Evolutionary conservation across 768 basidiomycete genomes (phyloP).

Genomic region (Russula dissimulans): DNA sequence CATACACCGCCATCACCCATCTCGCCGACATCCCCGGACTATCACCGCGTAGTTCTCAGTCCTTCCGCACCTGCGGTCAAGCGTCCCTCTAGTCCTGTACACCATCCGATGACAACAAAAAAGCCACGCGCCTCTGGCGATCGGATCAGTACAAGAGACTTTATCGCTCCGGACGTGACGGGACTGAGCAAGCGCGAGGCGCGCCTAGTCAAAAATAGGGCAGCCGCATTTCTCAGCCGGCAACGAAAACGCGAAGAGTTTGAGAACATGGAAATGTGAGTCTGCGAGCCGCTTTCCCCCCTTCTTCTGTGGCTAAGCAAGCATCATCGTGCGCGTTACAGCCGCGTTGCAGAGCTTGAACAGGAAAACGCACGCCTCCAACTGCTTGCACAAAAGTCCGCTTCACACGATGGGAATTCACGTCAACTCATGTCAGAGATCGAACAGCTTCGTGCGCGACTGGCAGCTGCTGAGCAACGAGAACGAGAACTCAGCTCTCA

Average conservation of each 20-base stretch:
- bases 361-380: constrained; percentile 73
- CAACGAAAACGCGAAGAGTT: constrained; percentile 91
- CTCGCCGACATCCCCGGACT: constrained; percentile 24
- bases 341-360: constrained; percentile 77
- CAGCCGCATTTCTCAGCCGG: constrained; percentile 84
- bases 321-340: constrained; percentile 24
- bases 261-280: constrained; percentile 83
- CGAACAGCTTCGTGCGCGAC: constrained; percentile 55
- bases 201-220: constrained; percentile 84
- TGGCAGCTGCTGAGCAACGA: constrained; percentile 55
- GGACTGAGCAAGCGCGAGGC: constrained; percentile 88
- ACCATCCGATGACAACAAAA: constrained; percentile 28
- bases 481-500: constrained; percentile 58
- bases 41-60: constrained; percentile 13
- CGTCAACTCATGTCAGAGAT: constrained; percentile 46
- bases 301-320: constrained; percentile 4
- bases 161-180: constrained; percentile 79
- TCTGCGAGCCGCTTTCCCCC: constrained; percentile 23
- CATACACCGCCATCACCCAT: constrained; percentile 28
- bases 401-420: constrained; percentile 25
- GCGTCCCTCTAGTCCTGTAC: constrained; percentile 26
- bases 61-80: constrained; percentile 15
- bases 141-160: constrained; percentile 63
- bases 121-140: constrained; percentile 41
- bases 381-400: constrained; percentile 41